phyloP scores from a whole-genome alignment of 306 rosid species.

The Arachis hypogaea region DNA sequence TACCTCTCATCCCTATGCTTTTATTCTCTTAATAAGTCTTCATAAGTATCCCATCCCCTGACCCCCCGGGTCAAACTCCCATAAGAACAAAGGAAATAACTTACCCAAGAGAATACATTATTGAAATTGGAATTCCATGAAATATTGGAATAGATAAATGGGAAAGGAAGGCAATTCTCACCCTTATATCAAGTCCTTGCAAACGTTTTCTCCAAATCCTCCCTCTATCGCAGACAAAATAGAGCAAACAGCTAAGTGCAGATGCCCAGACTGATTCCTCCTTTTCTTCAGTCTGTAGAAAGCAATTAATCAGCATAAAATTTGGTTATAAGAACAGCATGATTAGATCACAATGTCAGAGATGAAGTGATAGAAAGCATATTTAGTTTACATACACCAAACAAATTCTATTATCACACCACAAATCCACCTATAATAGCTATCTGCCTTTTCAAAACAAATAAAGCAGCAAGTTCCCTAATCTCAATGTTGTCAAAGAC shows the following conservation, averaged over 20 bases:
- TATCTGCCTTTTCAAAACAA: conserved; percentile 2
- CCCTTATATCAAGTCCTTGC: conserved; percentile 96
- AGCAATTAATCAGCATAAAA: conserved; percentile 26
- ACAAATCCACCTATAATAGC: conserved; percentile 19
- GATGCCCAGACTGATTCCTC: conserved; percentile 99
- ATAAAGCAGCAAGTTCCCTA: neutral
- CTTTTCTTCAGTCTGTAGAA: conserved; percentile 78
- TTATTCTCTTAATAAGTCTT: conserved; percentile 22
- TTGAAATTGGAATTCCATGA: conserved; percentile 29
- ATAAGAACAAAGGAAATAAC: conserved; percentile 23
- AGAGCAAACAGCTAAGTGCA: conserved; percentile 96
- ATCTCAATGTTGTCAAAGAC: conserved; percentile 8
- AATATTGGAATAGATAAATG: conserved; percentile 19
- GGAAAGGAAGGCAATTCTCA: conserved; percentile 48
- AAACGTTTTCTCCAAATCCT: conserved; percentile 80
- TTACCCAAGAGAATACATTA: conserved; percentile 27
- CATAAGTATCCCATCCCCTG: conserved; percentile 10
- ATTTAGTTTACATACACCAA: neutral
- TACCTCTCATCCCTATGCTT: conserved; percentile 3
- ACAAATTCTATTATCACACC: neutral
- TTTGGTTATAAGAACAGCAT: conserved; percentile 10
- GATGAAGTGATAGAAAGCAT: conserved; percentile 20
- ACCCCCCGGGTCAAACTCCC: neutral
- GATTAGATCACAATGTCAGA: conserved; percentile 10
- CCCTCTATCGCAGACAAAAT: conserved; percentile 96